Conservation (phyloP, 306 rosid species). For the Datisca glomerata region DNA sequence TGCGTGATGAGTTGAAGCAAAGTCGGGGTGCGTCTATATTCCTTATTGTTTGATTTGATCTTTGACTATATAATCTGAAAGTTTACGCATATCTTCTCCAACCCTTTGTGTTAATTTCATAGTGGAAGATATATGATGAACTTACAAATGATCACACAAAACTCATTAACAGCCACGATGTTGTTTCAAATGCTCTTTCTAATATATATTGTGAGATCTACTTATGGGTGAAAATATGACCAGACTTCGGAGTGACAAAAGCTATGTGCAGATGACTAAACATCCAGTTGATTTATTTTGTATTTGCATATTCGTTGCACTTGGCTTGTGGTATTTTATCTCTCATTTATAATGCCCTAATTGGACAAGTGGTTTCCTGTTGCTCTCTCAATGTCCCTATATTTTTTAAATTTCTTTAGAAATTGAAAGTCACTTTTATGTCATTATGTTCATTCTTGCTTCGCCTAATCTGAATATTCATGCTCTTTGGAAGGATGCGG, state of each 20-base stretch:
- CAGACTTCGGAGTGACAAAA: not conserved
- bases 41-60: too few species aligned
- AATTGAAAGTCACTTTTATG: too few species aligned
- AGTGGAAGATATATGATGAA: not conserved
- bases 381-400: slow-evolving; percentile 5
- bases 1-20: slow-evolving; percentile 30
- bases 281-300: slow-evolving; percentile 5
- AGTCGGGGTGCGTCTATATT: slow-evolving; percentile 50
- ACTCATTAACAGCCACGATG: not conserved
- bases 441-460: slow-evolving; percentile 8
- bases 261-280: slow-evolving; percentile 1
- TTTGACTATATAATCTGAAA: slow-evolving; percentile 1
- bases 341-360: slow-evolving; percentile 3
- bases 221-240: not conserved
- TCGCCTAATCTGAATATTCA: slow-evolving; percentile 11
- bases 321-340: slow-evolving; percentile 8
- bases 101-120: not conserved
- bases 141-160: not conserved
- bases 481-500: slow-evolving; percentile 47
- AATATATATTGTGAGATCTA: not conserved
- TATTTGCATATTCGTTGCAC: not conserved
- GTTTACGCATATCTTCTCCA: too few species aligned
- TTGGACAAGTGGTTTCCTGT: slow-evolving; percentile 5
- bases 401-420: not conserved
- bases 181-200: not conserved